Evolutionary conservation across 352 stramenopile species (phyloP), one percentile per base, ranked within the genome.

Genomic region (Globisporangium echinulatum): DNA sequence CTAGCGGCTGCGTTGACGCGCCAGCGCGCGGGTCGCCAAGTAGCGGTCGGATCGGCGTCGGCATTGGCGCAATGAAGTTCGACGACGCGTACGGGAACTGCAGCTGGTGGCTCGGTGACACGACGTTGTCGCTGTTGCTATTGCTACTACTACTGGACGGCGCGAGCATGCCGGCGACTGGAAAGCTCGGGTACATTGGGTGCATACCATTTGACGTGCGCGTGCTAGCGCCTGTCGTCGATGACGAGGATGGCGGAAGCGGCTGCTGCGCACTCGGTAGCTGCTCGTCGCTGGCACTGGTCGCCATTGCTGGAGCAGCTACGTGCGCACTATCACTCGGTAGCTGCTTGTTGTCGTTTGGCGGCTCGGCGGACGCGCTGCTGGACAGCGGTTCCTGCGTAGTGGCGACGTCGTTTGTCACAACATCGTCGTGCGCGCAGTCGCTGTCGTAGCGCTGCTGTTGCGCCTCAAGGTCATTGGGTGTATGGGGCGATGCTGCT

Each of bases 11-110:
- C 25, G 25, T 33, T 33, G 25, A 33, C 25, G 25, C 25, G 2
- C 25, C 25, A 33, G 68, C 62, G 53, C 83, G 80, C 44, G 83
- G 83, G 56, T 92, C 83, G 36, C 79, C 81, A 40, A 78, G 60
- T 25, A 92, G 54, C 15, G 83, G 83, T 4, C 83, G 83, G 64
- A 92, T 92, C 9, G 83, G 83, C 38, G 83, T 92, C 11, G 81
- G 83, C 36, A 72, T 70, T 5, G 79, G 67, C n/a, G 81, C 74
- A 33, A 91, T 57, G 62, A 89, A 90, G 17, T 82, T 82, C 5
- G 78, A 77, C 10, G 81, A 71, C 14, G 76, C 72, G 46, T 84
- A 88, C 36, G 78, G 69, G 47, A 85, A 86, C 62, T 85, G 74
- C 62, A 77, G 70, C 48, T 19, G 63, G 56, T 54, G 65, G 19